Evolutionary conservation across 345 rosid species (phyloP).

Genomic region (Bruguiera gymnorhiza): DNA sequence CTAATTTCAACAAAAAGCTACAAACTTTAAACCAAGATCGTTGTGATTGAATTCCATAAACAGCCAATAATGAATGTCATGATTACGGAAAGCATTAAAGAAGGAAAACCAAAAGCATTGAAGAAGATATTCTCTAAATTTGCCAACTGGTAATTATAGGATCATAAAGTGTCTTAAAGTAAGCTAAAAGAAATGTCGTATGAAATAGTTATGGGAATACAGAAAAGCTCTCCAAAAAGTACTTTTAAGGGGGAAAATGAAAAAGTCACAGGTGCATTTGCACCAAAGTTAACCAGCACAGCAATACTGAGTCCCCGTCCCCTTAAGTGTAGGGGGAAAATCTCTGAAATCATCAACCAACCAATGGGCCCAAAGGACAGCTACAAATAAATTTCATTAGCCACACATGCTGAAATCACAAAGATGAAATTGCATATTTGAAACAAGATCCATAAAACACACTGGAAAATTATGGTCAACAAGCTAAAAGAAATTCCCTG

Average conservation of each 20-base stretch:
- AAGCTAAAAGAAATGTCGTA: too few species aligned
- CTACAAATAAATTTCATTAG: slow-evolving; percentile 45
- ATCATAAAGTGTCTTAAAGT: too few species aligned
- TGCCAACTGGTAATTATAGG: too few species aligned
- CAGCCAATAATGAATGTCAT: not conserved
- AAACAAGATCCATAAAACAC: not conserved
- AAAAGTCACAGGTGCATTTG: slow-evolving; percentile 88
- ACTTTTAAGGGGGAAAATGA: slow-evolving; percentile 91
- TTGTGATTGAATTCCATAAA: not conserved
- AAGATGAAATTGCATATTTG: not conserved
- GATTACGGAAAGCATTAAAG: too few species aligned
- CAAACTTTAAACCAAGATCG: too few species aligned
- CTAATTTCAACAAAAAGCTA: too few species aligned
- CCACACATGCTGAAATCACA: not conserved
- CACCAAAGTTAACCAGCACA: slow-evolving; percentile 87
- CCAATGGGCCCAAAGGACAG: slow-evolving; percentile 95
- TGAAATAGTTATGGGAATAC: not conserved
- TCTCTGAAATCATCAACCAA: slow-evolving; percentile 95
- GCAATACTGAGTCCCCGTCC: slow-evolving; percentile 89
- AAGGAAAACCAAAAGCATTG: too few species aligned
- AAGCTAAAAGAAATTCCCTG: not conserved
- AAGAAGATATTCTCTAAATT: too few species aligned
- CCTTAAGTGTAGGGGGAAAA: slow-evolving; percentile 78
- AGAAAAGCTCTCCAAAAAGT: slow-evolving; percentile 7
- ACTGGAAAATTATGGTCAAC: not conserved